Conservation (phyloP, 768 basidiomycete genomes). For the Panellus pusillus region DNA sequence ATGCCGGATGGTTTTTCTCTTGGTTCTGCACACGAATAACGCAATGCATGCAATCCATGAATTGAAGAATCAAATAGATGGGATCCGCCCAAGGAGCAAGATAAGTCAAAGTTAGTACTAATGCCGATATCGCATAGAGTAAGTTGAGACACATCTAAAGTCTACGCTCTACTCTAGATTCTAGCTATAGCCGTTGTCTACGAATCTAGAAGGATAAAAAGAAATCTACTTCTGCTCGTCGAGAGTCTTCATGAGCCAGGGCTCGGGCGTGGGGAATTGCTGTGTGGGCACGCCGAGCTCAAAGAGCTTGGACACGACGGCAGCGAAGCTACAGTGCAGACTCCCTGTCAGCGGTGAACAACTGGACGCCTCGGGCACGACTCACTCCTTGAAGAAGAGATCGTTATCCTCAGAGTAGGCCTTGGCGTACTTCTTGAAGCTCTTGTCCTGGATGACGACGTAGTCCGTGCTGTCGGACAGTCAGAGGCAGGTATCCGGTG, state of each 20-base stretch:
- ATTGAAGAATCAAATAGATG: no score
- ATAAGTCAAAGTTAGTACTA: no score
- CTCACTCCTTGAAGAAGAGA: slow-evolving; percentile 93
- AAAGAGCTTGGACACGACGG: slow-evolving; percentile 73
- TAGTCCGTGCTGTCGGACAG: slow-evolving; percentile 71
- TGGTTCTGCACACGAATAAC: no score
- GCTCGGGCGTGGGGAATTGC: slow-evolving; percentile 73
- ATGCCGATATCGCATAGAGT: no score
- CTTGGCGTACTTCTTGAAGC: slow-evolving; percentile 86
- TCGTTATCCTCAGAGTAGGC: slow-evolving; percentile 84
- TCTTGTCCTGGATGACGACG: slow-evolving; percentile 85
- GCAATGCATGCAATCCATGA: no score
- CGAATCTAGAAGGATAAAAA: no score
- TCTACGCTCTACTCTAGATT: no score
- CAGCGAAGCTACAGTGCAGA: slow-evolving; percentile 66
- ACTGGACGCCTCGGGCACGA: slow-evolving; percentile 12
- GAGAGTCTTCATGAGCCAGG: slow-evolving; percentile 69
- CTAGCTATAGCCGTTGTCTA: not conserved
- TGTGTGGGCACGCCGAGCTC: slow-evolving; percentile 89
- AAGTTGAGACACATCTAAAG: no score
- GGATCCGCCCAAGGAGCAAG: no score
- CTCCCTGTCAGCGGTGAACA: not conserved
- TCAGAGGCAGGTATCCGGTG: not conserved
- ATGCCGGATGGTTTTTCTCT: no score
- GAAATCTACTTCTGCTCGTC: slow-evolving; percentile 40